Percentiles rank a stretch among this genome's conserved stretches.
Evolutionary conservation across 768 basidiomycete genomes (phyloP).

Genomic region (Thelephora ganbajun): DNA sequence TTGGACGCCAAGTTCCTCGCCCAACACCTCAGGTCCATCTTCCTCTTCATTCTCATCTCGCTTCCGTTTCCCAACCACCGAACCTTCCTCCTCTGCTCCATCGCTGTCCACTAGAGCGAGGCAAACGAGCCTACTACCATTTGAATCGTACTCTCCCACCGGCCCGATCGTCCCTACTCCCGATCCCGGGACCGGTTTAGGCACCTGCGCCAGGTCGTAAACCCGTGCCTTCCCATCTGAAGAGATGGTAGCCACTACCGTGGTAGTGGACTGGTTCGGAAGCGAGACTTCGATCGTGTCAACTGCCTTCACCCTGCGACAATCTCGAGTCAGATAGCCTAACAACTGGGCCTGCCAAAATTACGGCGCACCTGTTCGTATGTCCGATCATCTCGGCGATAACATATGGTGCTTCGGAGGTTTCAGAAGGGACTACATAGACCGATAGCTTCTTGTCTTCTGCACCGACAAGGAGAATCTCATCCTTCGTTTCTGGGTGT

Average conservation of each 20-base stretch:
- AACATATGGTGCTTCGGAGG: constrained; percentile 33
- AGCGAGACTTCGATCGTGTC: constrained; percentile 51
- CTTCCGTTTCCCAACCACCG: constrained; percentile 22
- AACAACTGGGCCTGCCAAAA: not conserved
- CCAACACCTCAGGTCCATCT: no score
- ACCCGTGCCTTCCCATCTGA: constrained; percentile 81
- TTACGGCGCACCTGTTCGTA: constrained; percentile 44
- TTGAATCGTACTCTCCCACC: constrained; percentile 63
- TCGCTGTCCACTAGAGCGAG: constrained; percentile 41
- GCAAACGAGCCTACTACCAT: constrained; percentile 78
- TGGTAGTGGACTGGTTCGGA: constrained; percentile 35
- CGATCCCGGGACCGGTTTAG: constrained; percentile 11
- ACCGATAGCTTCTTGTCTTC: constrained; percentile 84
- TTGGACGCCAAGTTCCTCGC: no score
- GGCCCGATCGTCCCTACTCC: constrained; percentile 30
- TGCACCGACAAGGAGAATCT: constrained; percentile 70
- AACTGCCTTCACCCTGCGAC: constrained; percentile 63
- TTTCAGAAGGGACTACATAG: constrained; percentile 45
- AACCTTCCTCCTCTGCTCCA: constrained; percentile 12
- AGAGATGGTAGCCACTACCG: constrained; percentile 62
- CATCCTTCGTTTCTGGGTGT: constrained; percentile 38
- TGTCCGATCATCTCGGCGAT: constrained; percentile 71
- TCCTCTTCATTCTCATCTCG: constrained; percentile 13
- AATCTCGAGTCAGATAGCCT: not conserved
- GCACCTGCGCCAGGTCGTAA: constrained; percentile 50